phyloP scores from a whole-genome alignment of 2,329 filamentous ascomycete species.

The Exophiala bonariae region DNA sequence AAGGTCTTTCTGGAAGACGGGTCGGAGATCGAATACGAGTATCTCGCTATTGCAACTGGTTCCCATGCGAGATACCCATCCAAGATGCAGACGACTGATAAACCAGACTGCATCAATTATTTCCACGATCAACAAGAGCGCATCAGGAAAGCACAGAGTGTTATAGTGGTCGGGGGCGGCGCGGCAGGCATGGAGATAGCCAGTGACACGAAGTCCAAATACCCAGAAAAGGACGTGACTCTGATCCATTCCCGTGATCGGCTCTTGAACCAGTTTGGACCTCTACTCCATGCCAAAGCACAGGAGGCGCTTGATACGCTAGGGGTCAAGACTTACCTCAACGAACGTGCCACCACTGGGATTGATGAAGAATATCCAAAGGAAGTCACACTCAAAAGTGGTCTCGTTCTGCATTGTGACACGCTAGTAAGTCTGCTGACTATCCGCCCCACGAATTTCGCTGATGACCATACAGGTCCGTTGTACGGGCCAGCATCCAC shows the following conservation, averaged over 20 bases:
- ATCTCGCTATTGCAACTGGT: constrained; percentile 60
- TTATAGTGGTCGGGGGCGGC: constrained; percentile 49
- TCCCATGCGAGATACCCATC: constrained; percentile 31
- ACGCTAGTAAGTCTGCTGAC: constrained; percentile 14
- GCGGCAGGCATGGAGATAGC: constrained; percentile 54
- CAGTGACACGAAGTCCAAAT: constrained; percentile 49
- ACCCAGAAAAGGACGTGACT: constrained; percentile 48
- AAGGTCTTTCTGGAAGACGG: constrained; percentile 45
- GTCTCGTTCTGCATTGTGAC: constrained; percentile 16
- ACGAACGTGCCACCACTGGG: constrained; percentile 15
- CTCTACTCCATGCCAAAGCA: constrained; percentile 17
- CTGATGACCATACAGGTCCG: constrained; percentile 49
- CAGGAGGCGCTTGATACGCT: constrained; percentile 22
- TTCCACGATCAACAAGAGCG: constrained; percentile 29
- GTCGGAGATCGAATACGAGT: constrained; percentile 53
- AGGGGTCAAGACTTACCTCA: constrained; percentile 22
- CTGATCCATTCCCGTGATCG: constrained; percentile 48
- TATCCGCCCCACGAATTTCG: not conserved
- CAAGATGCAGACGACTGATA: constrained; percentile 11
- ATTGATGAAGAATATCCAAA: constrained; percentile 11
- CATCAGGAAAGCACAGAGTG: constrained; percentile 46
- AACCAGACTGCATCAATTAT: constrained; percentile 12
- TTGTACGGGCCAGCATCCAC: constrained; percentile 61
- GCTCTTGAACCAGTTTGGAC: constrained; percentile 26
- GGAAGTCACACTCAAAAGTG: constrained; percentile 16